Percentiles rank a stretch among this genome's conserved stretches.
Conservation (phyloP, 129 eudicot species). For the Lactuca sativa region DNA sequence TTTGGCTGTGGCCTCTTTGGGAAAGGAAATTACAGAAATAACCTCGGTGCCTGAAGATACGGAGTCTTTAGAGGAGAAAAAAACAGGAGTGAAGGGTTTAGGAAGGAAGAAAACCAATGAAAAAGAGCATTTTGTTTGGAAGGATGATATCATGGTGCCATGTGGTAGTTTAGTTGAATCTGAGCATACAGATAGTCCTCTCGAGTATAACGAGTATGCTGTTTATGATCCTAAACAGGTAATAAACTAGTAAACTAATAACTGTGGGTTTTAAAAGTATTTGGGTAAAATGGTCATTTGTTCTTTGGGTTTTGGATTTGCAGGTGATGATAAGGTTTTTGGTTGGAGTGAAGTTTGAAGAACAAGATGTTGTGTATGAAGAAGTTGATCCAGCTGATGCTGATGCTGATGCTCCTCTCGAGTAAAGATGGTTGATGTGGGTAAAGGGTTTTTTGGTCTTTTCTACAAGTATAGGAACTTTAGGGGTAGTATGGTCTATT, state of each 20-base stretch:
- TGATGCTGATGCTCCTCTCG: conserved; percentile 14
- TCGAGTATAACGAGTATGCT: conserved; percentile 88
- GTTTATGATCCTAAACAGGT: conserved; percentile 88
- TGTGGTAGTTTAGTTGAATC: conserved; percentile 68
- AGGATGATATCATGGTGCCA: conserved; percentile 82
- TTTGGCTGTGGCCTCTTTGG: conserved; percentile 76
- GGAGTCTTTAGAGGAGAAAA: conserved; percentile 54
- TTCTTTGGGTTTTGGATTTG: not conserved
- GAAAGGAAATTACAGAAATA: conserved; percentile 51
- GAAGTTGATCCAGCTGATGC: conserved; percentile 34
- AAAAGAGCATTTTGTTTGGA: conserved; percentile 80
- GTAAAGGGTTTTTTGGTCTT: not conserved
- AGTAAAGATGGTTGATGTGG: conserved; percentile 8
- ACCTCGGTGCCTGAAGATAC: conserved; percentile 64
- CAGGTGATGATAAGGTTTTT: conserved; percentile 82
- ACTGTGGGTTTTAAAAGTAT: not conserved
- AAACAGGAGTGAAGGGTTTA: conserved; percentile 62
- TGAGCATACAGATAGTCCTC: conserved; percentile 62
- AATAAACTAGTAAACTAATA: not conserved
- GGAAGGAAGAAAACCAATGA: conserved; percentile 88
- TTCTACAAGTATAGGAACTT: not conserved
- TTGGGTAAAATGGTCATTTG: not conserved
- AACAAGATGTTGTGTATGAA: conserved; percentile 60
- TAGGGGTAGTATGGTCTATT: conserved; percentile 20
- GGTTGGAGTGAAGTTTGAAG: conserved; percentile 84